phyloP scores from a whole-genome alignment of 345 rosid species.

The Punica granatum region DNA sequence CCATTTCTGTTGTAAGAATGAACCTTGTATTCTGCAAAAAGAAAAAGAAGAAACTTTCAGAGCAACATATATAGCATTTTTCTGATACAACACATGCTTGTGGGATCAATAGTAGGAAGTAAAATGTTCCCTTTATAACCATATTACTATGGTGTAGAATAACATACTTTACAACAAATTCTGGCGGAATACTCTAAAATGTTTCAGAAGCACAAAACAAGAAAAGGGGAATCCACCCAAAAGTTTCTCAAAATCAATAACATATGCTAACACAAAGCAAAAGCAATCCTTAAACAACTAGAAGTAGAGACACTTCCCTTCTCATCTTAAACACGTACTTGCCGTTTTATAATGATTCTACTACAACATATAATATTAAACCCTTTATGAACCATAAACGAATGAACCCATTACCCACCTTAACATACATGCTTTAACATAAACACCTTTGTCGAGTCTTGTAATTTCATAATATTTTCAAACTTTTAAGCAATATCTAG shows the following conservation, averaged over 20 bases:
- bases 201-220: not conserved
- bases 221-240: not conserved
- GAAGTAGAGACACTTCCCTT: not conserved
- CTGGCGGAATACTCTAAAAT: too few species aligned
- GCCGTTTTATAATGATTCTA: not conserved
- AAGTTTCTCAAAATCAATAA: not conserved
- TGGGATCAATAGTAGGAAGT: not conserved
- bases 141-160: too few species aligned
- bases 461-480: too few species aligned
- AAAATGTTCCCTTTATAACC: not conserved
- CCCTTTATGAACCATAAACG: too few species aligned
- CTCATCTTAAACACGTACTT: not conserved
- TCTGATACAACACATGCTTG: not conserved
- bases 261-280: not conserved
- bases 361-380: too few species aligned
- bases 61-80: not conserved
- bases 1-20: conserved; percentile 89
- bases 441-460: too few species aligned
- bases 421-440: too few species aligned
- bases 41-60: not conserved
- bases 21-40: conserved; percentile 74
- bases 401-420: too few species aligned
- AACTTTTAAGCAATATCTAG: not conserved
- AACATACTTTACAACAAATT: too few species aligned
- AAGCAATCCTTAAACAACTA: not conserved